Evolutionary conservation across 139 green algal species (phyloP), one percentile per base, ranked within the genome.

Genomic region (Monoraphidium neglectum): DNA sequence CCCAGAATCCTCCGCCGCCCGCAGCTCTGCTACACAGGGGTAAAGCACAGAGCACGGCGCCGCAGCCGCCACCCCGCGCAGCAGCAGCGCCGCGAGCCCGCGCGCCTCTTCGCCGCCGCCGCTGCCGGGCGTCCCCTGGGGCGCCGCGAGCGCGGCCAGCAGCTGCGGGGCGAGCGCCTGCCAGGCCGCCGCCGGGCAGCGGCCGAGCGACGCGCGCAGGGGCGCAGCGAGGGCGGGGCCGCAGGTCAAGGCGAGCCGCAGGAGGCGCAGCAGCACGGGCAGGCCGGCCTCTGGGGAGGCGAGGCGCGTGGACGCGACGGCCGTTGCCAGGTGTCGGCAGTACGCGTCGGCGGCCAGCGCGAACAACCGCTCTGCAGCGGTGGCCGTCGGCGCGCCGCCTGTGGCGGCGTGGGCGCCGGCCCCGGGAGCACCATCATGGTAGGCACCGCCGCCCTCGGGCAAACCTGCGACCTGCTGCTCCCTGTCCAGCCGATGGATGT

Each of bases 11-110:
- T 78, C 38, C 24, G 77, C 77, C 13, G 61, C 51, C n/a, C 77
- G 66, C 16, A 76, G 60, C 47, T 83, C 77, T 1, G 78, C 65
- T 18, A 83, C 53, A 36, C 70, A 61, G 12, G 90, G 83, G 68
- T 91, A 92, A 74, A 94, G 70, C 66, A 93, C 82, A 12, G 80
- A 53, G 63, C 80, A 89, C 18, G 86, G 89, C 8, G 82, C 81
- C 3, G 80, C 67, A 3, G 49, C 35, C 2, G 67, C 85, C 13
- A 90, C 65, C 2, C 68, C 74, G 8, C 61, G 47, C 76, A 90
- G 74, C 54, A 86, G 46, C 28, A 30, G 6, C 36, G 72, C 64
- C 64, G 87, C 64, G 38, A 88, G 61, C 24, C 62, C 37, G 24
- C 80, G 64, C 35, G 78, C 76, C n/a, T n/a, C n/a, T n/a, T n/a